Conservation (phyloP, 169 alveolate genomes). For the Amoebophrya sp. region DNA sequence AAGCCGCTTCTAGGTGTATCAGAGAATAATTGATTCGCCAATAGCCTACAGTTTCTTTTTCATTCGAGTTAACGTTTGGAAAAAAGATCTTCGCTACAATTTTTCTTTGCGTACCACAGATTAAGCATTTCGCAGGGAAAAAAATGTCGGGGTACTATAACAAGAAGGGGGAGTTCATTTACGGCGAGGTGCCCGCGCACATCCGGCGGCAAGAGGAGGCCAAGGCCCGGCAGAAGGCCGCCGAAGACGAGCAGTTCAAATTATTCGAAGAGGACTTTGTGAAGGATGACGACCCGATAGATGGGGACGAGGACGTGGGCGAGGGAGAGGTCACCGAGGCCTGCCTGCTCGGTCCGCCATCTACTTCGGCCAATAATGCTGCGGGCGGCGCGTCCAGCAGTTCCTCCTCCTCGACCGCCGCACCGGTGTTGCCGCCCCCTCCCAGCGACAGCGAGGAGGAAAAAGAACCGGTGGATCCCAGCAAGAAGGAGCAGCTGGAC, state of each 20-base stretch:
- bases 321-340: background rate
- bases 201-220: background rate
- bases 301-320: background rate
- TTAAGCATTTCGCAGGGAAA: too few species aligned
- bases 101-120: too few species aligned
- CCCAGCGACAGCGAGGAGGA: background rate
- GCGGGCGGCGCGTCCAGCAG: background rate
- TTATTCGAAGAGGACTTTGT: background rate
- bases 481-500: background rate
- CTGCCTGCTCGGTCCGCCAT: background rate
- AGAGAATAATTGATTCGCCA: too few species aligned
- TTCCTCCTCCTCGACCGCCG: background rate
- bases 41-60: too few species aligned
- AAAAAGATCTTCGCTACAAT: too few species aligned
- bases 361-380: background rate
- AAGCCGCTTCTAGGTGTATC: too few species aligned
- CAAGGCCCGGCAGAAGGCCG: background rate
- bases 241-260: background rate
- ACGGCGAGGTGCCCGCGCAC: background rate
- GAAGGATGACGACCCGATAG: background rate
- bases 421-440: background rate
- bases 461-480: background rate
- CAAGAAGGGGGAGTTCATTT: background rate
- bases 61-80: too few species aligned
- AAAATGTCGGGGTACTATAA: conserved; percentile 12